A percentile compares a stretch with the other conserved stretches of the same genome.
Evolutionary conservation across 2,329 filamentous ascomycete genomes (phyloP).

Genomic region (Bretziella fagacearum): DNA sequence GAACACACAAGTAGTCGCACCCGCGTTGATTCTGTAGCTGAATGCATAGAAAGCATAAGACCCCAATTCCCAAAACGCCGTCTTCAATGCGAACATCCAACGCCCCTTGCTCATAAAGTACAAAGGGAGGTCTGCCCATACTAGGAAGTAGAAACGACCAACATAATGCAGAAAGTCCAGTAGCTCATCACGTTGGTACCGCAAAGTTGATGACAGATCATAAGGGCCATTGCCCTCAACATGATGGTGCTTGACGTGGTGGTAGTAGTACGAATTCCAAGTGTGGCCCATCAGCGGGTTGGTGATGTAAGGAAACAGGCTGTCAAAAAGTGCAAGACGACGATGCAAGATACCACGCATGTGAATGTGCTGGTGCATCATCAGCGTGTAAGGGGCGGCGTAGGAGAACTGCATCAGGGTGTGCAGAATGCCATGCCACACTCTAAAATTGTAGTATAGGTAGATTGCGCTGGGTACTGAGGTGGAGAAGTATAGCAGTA

Average conservation of each 20-base stretch:
- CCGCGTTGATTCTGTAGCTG: constrained; percentile 33
- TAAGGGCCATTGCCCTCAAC: constrained; percentile 26
- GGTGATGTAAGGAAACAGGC: constrained; percentile 52
- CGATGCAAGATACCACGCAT: constrained; percentile 49
- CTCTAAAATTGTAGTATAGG: constrained; percentile 50
- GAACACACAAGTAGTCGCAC: constrained; percentile 46
- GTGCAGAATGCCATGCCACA: constrained; percentile 50
- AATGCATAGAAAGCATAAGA: constrained; percentile 37
- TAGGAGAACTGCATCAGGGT: constrained; percentile 49
- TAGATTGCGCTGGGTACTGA: constrained; percentile 51
- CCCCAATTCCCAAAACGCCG: constrained; percentile 42
- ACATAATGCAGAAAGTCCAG: constrained; percentile 55
- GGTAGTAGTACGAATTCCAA: constrained; percentile 73
- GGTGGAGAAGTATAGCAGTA: constrained; percentile 53
- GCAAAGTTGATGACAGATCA: constrained; percentile 48
- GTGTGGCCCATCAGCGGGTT: constrained; percentile 70
- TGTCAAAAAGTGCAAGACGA: constrained; percentile 39
- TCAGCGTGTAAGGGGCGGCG: constrained; percentile 57
- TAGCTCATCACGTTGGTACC: constrained; percentile 55
- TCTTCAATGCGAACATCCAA: constrained; percentile 33
- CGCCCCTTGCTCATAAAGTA: constrained; percentile 56
- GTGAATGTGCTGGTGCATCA: constrained; percentile 78
- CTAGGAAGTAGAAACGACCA: constrained; percentile 52
- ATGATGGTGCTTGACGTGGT: constrained; percentile 75
- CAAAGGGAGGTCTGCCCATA: constrained; percentile 58